A percentile compares a stretch with the other conserved stretches of the same genome.
Conservation (phyloP, 148 eudicot genomes). For the Arctostaphylos glauca region DNA sequence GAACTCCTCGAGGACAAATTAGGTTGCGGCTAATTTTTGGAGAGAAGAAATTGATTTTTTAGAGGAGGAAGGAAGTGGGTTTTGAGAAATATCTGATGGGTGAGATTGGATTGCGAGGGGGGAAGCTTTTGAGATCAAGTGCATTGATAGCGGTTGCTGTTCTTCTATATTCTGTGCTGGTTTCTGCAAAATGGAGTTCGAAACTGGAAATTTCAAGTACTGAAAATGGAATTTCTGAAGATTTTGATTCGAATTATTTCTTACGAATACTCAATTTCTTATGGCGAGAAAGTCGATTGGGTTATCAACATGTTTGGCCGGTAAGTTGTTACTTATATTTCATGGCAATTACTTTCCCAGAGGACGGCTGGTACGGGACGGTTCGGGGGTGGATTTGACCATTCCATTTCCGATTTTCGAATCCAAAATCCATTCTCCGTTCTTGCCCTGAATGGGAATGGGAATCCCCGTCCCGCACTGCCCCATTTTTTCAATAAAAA, state of each 20-base stretch:
- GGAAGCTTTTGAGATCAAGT: neutral
- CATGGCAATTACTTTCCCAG: no score
- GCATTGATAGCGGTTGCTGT: neutral
- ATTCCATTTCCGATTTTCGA: no score
- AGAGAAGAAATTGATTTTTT: neutral
- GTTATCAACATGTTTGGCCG: conserved; percentile 93
- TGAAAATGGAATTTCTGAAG: neutral
- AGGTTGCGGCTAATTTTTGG: neutral
- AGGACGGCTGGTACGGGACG: no score
- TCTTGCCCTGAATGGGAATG: no score
- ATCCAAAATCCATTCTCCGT: no score
- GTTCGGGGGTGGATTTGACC: no score
- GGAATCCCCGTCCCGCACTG: no score
- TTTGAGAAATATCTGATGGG: neutral
- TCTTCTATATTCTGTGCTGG: neutral
- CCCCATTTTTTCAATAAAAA: no score
- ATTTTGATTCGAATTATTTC: conserved; percentile 15
- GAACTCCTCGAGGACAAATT: neutral
- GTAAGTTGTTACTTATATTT: conserved; percentile 37
- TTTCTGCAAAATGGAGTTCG: neutral
- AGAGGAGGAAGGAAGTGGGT: neutral
- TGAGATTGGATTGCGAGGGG: neutral
- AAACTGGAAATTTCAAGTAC: neutral
- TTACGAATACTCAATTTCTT: conserved; percentile 36
- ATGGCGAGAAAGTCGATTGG: conserved; percentile 56